phyloP scores from a whole-genome alignment of 2,329 filamentous ascomycete genomes.

The Cercospora sp. region DNA sequence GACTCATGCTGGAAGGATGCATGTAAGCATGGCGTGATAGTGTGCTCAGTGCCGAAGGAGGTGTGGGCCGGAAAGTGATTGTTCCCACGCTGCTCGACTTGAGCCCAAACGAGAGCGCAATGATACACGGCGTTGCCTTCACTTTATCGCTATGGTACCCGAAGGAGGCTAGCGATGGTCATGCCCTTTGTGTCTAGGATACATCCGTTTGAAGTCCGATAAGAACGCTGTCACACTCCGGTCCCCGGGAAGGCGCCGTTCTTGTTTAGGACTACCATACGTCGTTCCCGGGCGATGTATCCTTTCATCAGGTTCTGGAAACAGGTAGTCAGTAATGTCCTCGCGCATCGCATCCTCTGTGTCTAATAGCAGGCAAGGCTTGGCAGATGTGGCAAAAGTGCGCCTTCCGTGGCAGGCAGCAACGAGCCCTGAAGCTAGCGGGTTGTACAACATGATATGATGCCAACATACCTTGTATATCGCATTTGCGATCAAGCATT shows the following conservation, averaged over 20 bases:
- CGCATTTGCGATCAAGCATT: slow-evolving; percentile 92
- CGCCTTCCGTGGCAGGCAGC: slow-evolving; percentile 21
- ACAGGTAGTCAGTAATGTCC: not conserved
- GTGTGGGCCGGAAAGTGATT: not conserved
- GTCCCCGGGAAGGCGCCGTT: slow-evolving; percentile 90
- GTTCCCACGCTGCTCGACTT: not conserved
- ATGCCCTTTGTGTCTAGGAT: not conserved
- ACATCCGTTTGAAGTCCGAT: not conserved
- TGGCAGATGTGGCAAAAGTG: not conserved
- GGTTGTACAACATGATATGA: not conserved
- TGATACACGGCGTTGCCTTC: not conserved
- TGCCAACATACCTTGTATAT: slow-evolving; percentile 81
- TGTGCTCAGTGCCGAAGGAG: not conserved
- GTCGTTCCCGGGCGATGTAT: slow-evolving; percentile 89
- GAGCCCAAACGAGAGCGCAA: not conserved
- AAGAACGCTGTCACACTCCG: slow-evolving; percentile 54
- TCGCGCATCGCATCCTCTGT: not conserved
- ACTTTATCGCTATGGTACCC: not conserved
- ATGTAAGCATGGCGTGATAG: not conserved
- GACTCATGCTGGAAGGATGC: slow-evolving; percentile 10
- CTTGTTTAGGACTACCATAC: slow-evolving; percentile 90
- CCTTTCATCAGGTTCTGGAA: slow-evolving; percentile 98
- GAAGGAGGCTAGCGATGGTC: not conserved
- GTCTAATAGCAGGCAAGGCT: not conserved
- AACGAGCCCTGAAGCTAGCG: not conserved